Evolutionary conservation across 768 basidiomycete species (phyloP), one percentile per base, ranked within the genome.

Genomic region (Suillus luteus): DNA sequence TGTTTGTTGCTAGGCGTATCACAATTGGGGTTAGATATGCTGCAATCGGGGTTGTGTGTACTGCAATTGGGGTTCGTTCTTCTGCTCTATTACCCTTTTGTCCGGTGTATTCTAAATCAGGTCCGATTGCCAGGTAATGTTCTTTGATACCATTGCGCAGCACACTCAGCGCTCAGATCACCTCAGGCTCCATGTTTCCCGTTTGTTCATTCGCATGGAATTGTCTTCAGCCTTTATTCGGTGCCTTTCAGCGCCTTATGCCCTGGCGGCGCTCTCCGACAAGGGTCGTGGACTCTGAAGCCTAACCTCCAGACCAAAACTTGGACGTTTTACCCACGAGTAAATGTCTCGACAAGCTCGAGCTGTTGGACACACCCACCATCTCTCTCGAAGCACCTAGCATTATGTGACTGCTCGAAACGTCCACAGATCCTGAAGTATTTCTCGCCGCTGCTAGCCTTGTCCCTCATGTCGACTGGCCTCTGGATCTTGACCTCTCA

Each of bases 401-500:
- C 27, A 27, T 27, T 27, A 27, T 27, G 27, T 27, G 27, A 2
- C 27, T 27, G 27, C 27, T 27, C 27, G 27, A 27, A 27, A 27
- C 27, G 27, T 27, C 27, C 22, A 24, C 59, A 3, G 68, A 71
- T 65, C 66, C 65, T 37, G 65, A 58, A 54, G 43, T 49, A 8
- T 27, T 49, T 49, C 14, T 2, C 22, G 48, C 48, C 2, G 48
- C 48, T 49, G 48, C 48, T 49, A 12, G 12, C 48, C 22, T 49
- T 49, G 48, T 49, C 27, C 24, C 12, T 5, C 14, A 3, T 6
- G 24, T 49, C 14, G 24, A 49, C 3, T 49, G 48, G 48, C 48
- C 48, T 22, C 24, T 49, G 48, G 48, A 49, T 49, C 24, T 49
- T 49, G 48, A 27, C 14, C 7, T 49, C 14, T 49, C 48, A 15